These are phyloP conservation scores for Trichoderma simmonsii DNA, from an alignment of 2,329 filamentous ascomycete species.

Conservation along the genomic window DNA sequence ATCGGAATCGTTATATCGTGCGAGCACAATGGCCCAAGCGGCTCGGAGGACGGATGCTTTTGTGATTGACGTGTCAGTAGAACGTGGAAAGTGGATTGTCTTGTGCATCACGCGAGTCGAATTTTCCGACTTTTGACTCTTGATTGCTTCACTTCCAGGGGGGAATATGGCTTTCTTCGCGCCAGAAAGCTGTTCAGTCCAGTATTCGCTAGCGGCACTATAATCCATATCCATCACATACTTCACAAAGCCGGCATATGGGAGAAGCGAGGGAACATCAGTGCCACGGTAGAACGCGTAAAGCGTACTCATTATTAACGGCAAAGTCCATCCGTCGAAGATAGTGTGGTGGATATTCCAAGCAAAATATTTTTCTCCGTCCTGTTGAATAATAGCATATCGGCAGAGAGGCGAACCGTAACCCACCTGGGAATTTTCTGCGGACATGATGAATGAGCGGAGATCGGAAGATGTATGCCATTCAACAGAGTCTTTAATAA, in stretches of 20 bases:
- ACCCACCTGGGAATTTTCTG: background rate
- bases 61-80: slow-evolving; percentile 19
- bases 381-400: background rate
- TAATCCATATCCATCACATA: slow-evolving; percentile 14
- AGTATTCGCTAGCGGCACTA: slow-evolving; percentile 8
- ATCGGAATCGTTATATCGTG: slow-evolving; percentile 33
- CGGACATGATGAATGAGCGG: slow-evolving; percentile 7
- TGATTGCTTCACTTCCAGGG: background rate
- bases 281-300: background rate
- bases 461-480: background rate
- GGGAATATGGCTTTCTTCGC: slow-evolving; percentile 7
- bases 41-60: slow-evolving; percentile 27
- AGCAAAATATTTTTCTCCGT: background rate
- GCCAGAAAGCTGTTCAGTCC: slow-evolving; percentile 11
- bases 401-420: slow-evolving; percentile 3
- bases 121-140: background rate
- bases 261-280: slow-evolving; percentile 1
- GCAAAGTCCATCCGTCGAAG: slow-evolving; percentile 16
- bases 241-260: slow-evolving; percentile 18
- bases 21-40: slow-evolving; percentile 34
- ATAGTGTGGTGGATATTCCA: slow-evolving; percentile 17
- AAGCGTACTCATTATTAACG: background rate
- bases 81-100: background rate
- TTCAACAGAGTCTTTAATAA: slow-evolving; percentile 16
- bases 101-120: slow-evolving; percentile 1